Base-by-base conservation (phyloP, 2,329 filamentous ascomycete genomes). In the Colletotrichum filicis region DNA sequence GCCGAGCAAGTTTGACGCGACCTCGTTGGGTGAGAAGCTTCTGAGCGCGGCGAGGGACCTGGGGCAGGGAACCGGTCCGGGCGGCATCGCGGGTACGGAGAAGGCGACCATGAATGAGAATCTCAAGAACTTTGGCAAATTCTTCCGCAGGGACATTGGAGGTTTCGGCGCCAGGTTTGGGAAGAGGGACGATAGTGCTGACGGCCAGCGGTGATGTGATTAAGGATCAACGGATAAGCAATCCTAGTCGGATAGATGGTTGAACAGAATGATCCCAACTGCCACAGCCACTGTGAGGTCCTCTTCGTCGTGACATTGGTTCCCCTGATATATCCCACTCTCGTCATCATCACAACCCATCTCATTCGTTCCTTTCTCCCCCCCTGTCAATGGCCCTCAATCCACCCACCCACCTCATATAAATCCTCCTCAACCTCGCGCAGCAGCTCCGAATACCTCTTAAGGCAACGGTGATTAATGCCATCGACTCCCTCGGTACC, bases 81-180 rank as follows among this genome's bases (percentile, higher is more conserved):
- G 76, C 16, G 56, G 64, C 16, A 68, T 52, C 26, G 67, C 61
- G 76, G 86, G 83, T 19, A 79, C 87, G 68, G 87, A 90, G 67
- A 91, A 92, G 78, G 90, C 90, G 8, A 94, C 93, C 65, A 90
- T 98, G 75, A 97, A 98, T 80, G 95, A 97, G 83, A 98, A 98
- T 82, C 81, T 98, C 83, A 95, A 95, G 85, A 98, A 95, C 81
- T 94, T 99, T 83, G 96, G 96, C 28, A 98, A 97, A 83, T 98
- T 98, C 84, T 98, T 98, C 86, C 92, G 93, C 75, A 87, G 96
- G 75, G 96, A 98, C 85, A 92, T 96, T 75, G 93, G 94, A 35
- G 91, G 92, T 2, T 89, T 96, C 75, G 92, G 93, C 2, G 90
- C 90, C 12, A 85, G 93, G 76, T 95, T 95, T 81, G 93, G 93